Base-by-base conservation (phyloP, 2,329 filamentous ascomycete species). In the Fusarium abutilonis region DNA sequence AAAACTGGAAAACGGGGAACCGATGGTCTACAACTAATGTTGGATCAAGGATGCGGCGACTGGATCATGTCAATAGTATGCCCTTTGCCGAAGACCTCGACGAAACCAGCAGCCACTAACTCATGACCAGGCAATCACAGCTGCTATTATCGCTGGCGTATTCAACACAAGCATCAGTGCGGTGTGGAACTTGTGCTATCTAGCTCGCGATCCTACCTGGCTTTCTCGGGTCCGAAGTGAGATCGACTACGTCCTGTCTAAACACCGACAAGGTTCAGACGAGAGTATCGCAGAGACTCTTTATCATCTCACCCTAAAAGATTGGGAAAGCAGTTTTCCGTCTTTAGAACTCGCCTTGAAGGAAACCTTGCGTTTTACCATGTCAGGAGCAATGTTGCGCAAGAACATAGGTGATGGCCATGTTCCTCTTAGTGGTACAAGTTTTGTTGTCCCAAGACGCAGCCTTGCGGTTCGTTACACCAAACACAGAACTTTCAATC, bases 251-350 rank as follows among this genome's bases (percentile, higher is more conserved):
- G 36, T 26, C 5, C 21, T 56, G 10, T 13, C 15, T 4, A 43
- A 44, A 13, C 36, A 56, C 23, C 28, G 29, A 15, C 8, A 9
- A 4, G 36, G 46, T 4, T 7, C 26, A 4, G 31, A 8, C 9
- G 53, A 56, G 26, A 35, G 29, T 2, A 13, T 42, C 5, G 13
- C 19, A 7, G 41, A 51, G 9, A 21, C 45, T 4, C 29, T 51
- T 14, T 28, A 35, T 11, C 41, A 35, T 4, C 35, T 56, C 10
- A 9, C 41, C 3, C 35, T 56, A 2, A 10, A 52, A 38, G 21
- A 51, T 4, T 56, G 46, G 47, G 41, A 56, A 23, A 56, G 19
- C 8, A 32, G 45, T n/a, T 56, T 56, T 15, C 53, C 46, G 2
- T n/a, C 34, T 10, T 29, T 56, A 8, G 34, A 41, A n/a, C 21